Conservation (phyloP, 129 eudicot genomes). For the Flaveria robusta region DNA sequence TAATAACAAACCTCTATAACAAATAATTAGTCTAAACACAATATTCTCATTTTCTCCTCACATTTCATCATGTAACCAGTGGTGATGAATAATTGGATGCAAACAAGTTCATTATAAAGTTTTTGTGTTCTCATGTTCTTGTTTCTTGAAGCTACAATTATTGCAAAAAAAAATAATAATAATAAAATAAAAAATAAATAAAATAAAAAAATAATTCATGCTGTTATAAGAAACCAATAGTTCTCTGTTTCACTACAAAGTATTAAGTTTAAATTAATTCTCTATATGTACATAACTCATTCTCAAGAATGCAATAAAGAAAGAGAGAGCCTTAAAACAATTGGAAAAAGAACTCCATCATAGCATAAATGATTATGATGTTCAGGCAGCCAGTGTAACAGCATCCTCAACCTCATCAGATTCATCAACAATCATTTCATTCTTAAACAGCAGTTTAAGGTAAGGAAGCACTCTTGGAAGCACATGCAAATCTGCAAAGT, state of each 20-base stretch:
- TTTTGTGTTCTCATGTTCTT: background rate
- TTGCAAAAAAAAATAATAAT: background rate
- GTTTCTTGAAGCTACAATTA: background rate
- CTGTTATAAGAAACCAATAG: background rate
- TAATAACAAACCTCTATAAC: too few species aligned
- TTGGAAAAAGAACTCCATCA: background rate
- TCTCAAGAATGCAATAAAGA: slow-evolving; percentile 17
- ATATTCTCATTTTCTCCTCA: too few species aligned
- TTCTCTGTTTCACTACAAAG: background rate
- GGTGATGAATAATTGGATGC: background rate
- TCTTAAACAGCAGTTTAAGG: slow-evolving; percentile 68
- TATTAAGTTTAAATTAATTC: background rate
- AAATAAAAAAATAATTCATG: too few species aligned
- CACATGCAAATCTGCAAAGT: slow-evolving; percentile 78
- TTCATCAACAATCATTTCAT: slow-evolving; percentile 67
- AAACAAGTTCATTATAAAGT: background rate
- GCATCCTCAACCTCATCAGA: slow-evolving; percentile 48
- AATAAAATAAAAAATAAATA: background rate
- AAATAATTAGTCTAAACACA: too few species aligned
- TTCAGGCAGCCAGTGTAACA: slow-evolving; percentile 38
- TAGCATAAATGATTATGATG: background rate
- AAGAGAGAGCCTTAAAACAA: background rate
- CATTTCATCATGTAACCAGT: too few species aligned
- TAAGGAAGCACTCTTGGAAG: slow-evolving; percentile 78
- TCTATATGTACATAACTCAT: slow-evolving; percentile 21